These are phyloP conservation scores for Eucalyptus coolabah DNA, from an alignment of 345 rosid genomes.

Conservation along the genomic window DNA sequence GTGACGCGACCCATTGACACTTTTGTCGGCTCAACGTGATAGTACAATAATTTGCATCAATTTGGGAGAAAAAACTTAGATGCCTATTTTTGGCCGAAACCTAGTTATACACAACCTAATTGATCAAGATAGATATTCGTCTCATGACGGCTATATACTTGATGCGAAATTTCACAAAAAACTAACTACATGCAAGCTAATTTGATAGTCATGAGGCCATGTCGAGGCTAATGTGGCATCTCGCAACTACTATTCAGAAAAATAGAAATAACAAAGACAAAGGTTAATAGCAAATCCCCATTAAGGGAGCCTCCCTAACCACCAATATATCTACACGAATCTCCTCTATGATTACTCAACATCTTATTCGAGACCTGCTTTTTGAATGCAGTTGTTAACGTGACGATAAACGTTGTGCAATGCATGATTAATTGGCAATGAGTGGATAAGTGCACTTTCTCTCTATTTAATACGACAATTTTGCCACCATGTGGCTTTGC, in stretches of 20 bases:
- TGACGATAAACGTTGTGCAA: neutral
- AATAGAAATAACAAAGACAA: neutral
- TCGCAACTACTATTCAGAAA: neutral
- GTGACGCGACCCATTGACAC: neutral
- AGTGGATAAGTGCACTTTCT: neutral
- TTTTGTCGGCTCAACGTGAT: neutral
- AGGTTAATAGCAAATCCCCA: neutral
- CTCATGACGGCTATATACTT: neutral
- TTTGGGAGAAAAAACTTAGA: neutral
- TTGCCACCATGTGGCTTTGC: neutral
- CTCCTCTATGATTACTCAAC: neutral
- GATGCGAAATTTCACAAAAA: neutral
- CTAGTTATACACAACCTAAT: neutral
- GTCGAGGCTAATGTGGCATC: neutral
- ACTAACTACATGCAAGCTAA: neutral
- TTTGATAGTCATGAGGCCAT: neutral
- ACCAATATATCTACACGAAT: neutral
- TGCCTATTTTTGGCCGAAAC: neutral
- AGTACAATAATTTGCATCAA: neutral
- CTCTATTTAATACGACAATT: neutral
- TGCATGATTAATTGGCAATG: neutral
- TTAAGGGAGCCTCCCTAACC: neutral
- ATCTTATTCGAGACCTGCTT: neutral
- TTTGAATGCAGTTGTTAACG: neutral
- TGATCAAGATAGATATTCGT: neutral